Evolutionary conservation across 2,329 filamentous ascomycete genomes (phyloP), one percentile per base, ranked within the genome.

Genomic region (Colletotrichum sp.): DNA sequence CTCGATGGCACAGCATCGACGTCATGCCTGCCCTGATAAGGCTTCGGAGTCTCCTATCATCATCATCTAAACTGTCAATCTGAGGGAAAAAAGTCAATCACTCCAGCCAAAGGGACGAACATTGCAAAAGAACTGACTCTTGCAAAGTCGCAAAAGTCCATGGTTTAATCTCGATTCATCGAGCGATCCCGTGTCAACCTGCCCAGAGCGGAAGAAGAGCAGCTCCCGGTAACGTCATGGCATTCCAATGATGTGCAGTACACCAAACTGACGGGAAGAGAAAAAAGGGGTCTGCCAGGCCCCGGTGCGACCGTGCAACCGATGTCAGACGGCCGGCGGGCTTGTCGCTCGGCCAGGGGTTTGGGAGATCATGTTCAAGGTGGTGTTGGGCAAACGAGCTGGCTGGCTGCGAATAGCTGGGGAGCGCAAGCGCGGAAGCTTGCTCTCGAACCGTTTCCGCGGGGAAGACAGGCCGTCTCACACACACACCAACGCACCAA

Each of bases 101-200:
- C 59, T 24, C 18, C 55, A 34, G n/a, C 14, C 14, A 28, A 28
- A 28, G n/a, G 26, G 43, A 32, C n/a, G 36, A 48, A 60, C n/a
- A 21, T 64, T 2, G 32, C 30, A 64, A 16, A 24, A 0, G 32
- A 32, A 0, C 59, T 61, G 60, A 64, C 30, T 36, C 32, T 36
- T 39, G 13, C 28, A 28, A 10, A 65, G 60, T 16, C 16, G 24
- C 43, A 39, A 59, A 24, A 34, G 5, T 8, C 34, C 30, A 34
- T 59, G 30, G 68, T 63, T 32, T 68, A 57, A 75, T 75, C 70
- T 75, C 73, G 70, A 75, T 73, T 21, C 26, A 59, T 64, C 26
- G 55, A 73, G 73, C 32, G 70, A 75, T 75, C 64, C 73, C 73
- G 73, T 75, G 72, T 68, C 73, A 68, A 59, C 39, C 64, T 75